Evolutionary conservation across 2,329 filamentous ascomycete species (phyloP), one percentile per base, ranked within the genome.

Genomic region (Botryotinia globosa): DNA sequence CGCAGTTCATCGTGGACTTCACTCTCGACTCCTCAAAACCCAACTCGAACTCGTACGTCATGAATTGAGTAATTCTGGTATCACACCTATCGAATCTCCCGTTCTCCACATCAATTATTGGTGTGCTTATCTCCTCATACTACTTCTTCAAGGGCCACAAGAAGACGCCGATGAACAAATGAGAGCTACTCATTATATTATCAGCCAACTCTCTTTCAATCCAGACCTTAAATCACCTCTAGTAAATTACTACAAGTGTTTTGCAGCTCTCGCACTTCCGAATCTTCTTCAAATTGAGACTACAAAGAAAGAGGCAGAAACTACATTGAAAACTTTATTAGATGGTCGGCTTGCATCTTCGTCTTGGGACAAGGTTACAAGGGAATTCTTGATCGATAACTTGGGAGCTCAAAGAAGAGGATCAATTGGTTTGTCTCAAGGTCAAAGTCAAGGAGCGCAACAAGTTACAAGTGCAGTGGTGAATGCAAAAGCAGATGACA

Each of bases 81-180:
- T 88, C 34, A 85, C 85, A 6, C 79, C 82, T 0, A 82, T 83
- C n/a, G 75, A 75, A 4, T 84, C 86, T 66, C 87, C 88, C 5
- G 79, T 91, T 45, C 84, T 93, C 3, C 88, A 91, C 76, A 84
- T 93, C 37, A 87, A 87, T 29, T 93, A 92, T 81, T 92, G 91
- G 87, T 90, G 93, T 80, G 86, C 88, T 76, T 88, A 89, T 74
- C 84, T 93, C 14, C 83, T 93, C 29, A 85, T 88, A 16, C 84
- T 92, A 3, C 83, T 90, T 71, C 87, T 86, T 54, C 45, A 54
- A 44, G 32, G 12, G 25, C 85, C 88, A 1, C 85, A 84, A 18
- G 84, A 86, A 1, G 86, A 87, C 58, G 84, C 88, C 0, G 82
- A 84, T 2, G 87, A 91, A 73, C 84, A 90, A 25, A 82, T 92